phyloP scores from a whole-genome alignment of 345 rosid species.

The Gossypium stocksii region DNA sequence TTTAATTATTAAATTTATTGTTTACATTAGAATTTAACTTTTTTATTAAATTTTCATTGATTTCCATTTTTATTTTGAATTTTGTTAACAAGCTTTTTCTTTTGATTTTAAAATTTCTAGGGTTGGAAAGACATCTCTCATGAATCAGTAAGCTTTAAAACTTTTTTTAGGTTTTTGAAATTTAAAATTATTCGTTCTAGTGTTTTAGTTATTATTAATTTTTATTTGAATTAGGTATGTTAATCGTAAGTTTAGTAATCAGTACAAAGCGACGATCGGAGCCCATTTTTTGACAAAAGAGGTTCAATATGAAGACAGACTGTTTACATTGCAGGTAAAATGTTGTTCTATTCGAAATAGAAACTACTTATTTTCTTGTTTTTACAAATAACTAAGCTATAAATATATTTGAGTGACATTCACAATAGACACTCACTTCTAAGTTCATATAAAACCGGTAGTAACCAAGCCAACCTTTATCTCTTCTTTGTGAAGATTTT shows the following conservation, averaged over 20 bases:
- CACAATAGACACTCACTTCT: not conserved
- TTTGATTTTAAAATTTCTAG: conserved; percentile 25
- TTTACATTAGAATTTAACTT: not conserved
- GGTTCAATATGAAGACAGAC: conserved; percentile 77
- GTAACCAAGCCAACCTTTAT: not conserved
- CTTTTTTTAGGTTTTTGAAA: not conserved
- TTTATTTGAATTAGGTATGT: not conserved
- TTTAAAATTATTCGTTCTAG: not conserved
- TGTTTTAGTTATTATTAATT: not conserved
- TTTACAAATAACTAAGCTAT: not conserved
- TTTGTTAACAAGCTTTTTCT: not conserved
- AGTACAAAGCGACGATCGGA: conserved; percentile 18
- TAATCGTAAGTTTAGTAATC: not conserved
- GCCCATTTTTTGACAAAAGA: conserved; percentile 89
- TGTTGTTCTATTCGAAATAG: not conserved
- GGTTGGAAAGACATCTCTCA: conserved; percentile 89
- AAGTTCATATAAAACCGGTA: not conserved
- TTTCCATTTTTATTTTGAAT: not conserved
- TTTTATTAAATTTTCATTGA: not conserved
- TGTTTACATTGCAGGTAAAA: conserved; percentile 82
- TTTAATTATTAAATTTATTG: not conserved
- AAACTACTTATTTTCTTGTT: not conserved
- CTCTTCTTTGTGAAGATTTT: not conserved
- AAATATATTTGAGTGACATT: not conserved
- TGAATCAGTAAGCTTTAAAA: conserved; percentile 70